Evolutionary conservation across 2,329 filamentous ascomycete genomes (phyloP).

Genomic region (Hirsutella thompsonii): DNA sequence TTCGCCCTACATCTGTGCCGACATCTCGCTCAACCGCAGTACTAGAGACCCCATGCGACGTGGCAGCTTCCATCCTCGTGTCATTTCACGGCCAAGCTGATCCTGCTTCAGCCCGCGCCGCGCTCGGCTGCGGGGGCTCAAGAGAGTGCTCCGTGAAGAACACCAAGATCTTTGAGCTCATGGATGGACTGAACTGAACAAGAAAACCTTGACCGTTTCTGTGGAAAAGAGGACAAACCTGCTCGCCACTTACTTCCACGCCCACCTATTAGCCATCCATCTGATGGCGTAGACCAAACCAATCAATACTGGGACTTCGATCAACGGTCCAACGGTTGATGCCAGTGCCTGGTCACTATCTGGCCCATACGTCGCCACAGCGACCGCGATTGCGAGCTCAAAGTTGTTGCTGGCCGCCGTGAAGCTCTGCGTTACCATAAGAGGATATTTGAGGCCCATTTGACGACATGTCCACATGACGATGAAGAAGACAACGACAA

Average conservation of each 20-base stretch:
- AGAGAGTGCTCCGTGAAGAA: background rate
- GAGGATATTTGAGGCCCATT: conserved; percentile 62
- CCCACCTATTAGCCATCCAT: conserved; percentile 40
- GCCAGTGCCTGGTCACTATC: conserved; percentile 71
- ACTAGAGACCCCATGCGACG: background rate
- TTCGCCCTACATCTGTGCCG: background rate
- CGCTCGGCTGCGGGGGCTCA: background rate
- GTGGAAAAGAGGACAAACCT: no score
- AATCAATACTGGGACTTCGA: conserved; percentile 75
- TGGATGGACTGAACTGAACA: background rate
- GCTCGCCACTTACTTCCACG: conserved; percentile 39
- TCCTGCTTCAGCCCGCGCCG: background rate
- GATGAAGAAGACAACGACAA: conserved; percentile 57
- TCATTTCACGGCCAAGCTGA: background rate
- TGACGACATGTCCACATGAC: conserved; percentile 50
- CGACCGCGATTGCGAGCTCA: conserved; percentile 80
- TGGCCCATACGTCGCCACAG: conserved; percentile 66
- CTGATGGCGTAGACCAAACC: conserved; percentile 63
- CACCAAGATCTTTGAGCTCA: background rate
- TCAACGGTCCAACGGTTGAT: conserved; percentile 69
- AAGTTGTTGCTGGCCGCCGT: conserved; percentile 91
- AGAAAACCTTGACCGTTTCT: no score
- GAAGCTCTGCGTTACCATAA: conserved; percentile 68
- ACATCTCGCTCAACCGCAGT: background rate
- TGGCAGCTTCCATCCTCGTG: background rate